Base-by-base conservation (phyloP, 768 basidiomycete genomes). In the Termitomyces titanicus region DNA sequence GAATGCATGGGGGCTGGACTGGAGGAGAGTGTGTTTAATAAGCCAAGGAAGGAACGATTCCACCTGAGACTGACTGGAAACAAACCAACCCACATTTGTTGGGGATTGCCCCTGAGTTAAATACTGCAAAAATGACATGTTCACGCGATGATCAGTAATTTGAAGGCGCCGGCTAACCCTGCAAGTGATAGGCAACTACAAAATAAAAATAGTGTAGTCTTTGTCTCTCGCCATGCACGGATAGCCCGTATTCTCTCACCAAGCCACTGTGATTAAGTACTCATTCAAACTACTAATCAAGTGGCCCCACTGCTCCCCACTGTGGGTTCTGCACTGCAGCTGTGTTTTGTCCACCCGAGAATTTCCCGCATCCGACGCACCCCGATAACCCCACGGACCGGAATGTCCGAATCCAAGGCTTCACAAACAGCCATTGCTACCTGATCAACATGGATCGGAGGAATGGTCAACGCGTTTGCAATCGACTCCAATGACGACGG, bases 381-480 rank as follows among this genome's bases (percentile, higher is more conserved):
- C 10, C 79, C 86, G 27, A 93, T 73, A 20, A 86, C 81, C 40
- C 90, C 92, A 50, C 65, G 67, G 45, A 92, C 72, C 40, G 77
- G 76, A 31, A 72, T 74, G 46, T 66, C 64, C 35, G 72, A 71
- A 63, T 85, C 79, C 54, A 86, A 74, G 34, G 81, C 79, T 18
- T 85, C 77, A 56, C 88, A 84, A 7, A 93, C 80, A 0, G 94
- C 92, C 62, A 87, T 83, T 3, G 89, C 97, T 43, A 98, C 93
- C 58, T 94, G 92, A 63, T 99, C 97, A 20, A 98, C 94, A 65
- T 98, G 96, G 40, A 98, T 84, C 2, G 97, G 95, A 29, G 89
- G 92, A 52, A 88, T 86, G n/a, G 81, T 79, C 48, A 98, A 71
- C 17, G 89, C 85, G 57, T 89, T 89, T 7, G 92, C 89, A 34